Evolutionary conservation across 2,329 filamentous ascomycete species (phyloP).

Genomic region (Aureobasidium melanogenum): DNA sequence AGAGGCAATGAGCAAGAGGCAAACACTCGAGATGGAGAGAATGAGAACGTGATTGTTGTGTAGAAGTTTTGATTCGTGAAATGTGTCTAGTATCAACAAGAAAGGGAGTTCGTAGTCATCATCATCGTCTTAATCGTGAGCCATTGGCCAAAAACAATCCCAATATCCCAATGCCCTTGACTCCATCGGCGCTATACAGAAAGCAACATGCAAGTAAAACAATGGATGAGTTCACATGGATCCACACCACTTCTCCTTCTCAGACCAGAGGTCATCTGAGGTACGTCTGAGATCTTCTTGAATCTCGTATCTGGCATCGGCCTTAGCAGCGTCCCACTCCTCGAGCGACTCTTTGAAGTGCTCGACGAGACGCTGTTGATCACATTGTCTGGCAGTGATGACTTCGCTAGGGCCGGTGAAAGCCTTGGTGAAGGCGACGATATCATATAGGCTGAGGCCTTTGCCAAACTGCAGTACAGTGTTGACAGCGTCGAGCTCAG

Average conservation of each 20-base stretch:
- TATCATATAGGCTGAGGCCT: slow-evolving; percentile 2
- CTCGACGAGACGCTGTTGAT: slow-evolving; percentile 7
- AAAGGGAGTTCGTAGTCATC: slow-evolving; percentile 6
- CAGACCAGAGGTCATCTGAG: slow-evolving; percentile 3
- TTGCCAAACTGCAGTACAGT: neutral
- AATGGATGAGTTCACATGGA: neutral
- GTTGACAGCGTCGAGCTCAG: slow-evolving; percentile 4
- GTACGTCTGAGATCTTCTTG: neutral
- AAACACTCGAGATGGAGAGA: neutral
- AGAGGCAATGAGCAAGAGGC: neutral
- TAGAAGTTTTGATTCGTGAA: neutral
- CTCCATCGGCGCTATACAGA: neutral
- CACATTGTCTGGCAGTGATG: neutral
- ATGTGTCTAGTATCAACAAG: slow-evolving; percentile 8
- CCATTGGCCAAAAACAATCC: neutral
- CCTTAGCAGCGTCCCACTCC: slow-evolving; percentile 1
- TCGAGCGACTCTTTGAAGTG: slow-evolving; percentile 5
- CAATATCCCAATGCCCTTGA: neutral
- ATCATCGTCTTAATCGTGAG: slow-evolving; percentile 6
- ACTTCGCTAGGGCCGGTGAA: slow-evolving; percentile 4
- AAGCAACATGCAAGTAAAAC: neutral
- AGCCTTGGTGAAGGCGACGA: slow-evolving; percentile 5
- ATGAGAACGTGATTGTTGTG: neutral
- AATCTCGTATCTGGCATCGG: neutral
- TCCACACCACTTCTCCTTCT: slow-evolving; percentile 10